Percentiles rank a stretch among this genome's conserved stretches.
These are phyloP conservation scores for Sugiyamaella americana DNA, from an alignment of 805 yeast genomes.

Conservation along the genomic window DNA sequence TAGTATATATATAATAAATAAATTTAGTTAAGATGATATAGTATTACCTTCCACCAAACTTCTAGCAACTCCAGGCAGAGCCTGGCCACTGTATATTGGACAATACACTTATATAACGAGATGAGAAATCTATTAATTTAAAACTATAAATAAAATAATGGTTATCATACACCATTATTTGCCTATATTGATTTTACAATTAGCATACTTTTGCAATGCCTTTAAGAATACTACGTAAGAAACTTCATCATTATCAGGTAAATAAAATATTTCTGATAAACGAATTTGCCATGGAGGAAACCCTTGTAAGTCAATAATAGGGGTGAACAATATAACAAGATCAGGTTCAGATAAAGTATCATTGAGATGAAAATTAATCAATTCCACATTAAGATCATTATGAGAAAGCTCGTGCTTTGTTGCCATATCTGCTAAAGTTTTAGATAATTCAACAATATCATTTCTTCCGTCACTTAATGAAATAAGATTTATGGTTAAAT, in stretches of 20 bases:
- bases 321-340: conserved; percentile 74
- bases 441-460: conserved; percentile 81
- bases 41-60: too few relatives aligned
- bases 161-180: too few relatives aligned
- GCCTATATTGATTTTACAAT: conserved; percentile 84
- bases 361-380: conserved; percentile 54
- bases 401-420: conserved; percentile 51
- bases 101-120: too few relatives aligned
- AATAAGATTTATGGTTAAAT: conserved; percentile 57
- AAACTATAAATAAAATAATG: too few relatives aligned
- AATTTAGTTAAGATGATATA: too few relatives aligned
- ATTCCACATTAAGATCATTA: conserved; percentile 64
- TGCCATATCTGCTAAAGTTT: conserved; percentile 74
- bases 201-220: conserved; percentile 46
- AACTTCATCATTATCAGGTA: conserved; percentile 73
- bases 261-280: conserved; percentile 85
- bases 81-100: too few relatives aligned
- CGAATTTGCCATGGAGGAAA: conserved; percentile 98
- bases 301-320: conserved; percentile 83
- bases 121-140: too few relatives aligned
- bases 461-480: conserved; percentile 82
- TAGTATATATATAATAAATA: too few relatives aligned
- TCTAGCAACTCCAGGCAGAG: too few relatives aligned
- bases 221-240: conserved; percentile 72
- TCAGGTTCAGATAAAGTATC: conserved; percentile 93